Evolutionary conservation across 441 rosid genomes (phyloP), one percentile per base, ranked within the genome.

Genomic region (Capsella rubella): DNA sequence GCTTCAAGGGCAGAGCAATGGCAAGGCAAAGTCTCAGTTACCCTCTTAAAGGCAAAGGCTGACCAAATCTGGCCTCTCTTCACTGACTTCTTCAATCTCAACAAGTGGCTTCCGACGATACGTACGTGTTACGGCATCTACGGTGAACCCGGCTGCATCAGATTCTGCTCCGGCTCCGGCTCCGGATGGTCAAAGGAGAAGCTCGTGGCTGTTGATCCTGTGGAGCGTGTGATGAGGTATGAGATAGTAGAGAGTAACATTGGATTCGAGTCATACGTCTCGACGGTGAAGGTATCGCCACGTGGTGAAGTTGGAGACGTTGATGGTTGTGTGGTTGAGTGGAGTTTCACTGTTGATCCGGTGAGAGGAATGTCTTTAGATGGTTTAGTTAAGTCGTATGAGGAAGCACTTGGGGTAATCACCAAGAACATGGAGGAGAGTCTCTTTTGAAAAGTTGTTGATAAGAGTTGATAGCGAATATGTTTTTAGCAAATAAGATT

Each of bases 181-280:
- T 27, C 47, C 4, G 79, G 80, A 54, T 87, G 90, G 91, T 70
- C 87, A 0, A 78, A 51, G 61, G 91, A 90, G 86, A 82, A 80
- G 63, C 47, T 89, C 2, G 64, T 70, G 14, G 73, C 80, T 68
- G 73, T 87, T 28, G 87, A 92, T 73, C 80, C 73, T 0, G 75
- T 7, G 11, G 39, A 59, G 8, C 80, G 68, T 13, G 43, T 72
- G 39, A 67, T 82, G 52, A 78, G 72, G 13, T 90, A 82, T 9
- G 90, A 86, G 87, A 84, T 89, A 0, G 70, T 85, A 49, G 93
- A 85, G 52, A 69, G 76, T 68, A 92, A 85, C 53, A 81, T 89
- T 8, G 92, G 93, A 69, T 87, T 89, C 45, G 64, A 80, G 56
- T 81, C 87, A 0, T 85, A 89, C 27, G 83, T 80, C 13, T 77